Evolutionary conservation across 805 yeast species (phyloP).

Genomic region (Kazachstania martiniae): DNA sequence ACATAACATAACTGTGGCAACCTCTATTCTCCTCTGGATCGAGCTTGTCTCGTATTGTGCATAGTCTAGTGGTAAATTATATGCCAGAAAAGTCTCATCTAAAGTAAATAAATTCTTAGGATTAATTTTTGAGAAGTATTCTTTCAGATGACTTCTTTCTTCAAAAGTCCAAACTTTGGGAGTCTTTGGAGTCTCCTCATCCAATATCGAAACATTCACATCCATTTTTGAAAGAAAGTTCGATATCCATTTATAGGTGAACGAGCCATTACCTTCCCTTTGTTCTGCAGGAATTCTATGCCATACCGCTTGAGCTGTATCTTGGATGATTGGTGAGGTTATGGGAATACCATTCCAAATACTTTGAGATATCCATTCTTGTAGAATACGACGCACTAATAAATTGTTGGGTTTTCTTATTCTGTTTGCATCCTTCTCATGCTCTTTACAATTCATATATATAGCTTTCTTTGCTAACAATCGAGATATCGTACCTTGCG

Average conservation of each 20-base stretch:
- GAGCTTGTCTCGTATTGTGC: conserved; percentile 34
- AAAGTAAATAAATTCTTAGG: conserved; percentile 46
- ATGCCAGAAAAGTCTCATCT: conserved; percentile 51
- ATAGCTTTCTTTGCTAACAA: conserved; percentile 46
- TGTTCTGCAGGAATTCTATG: conserved; percentile 41
- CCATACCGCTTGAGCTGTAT: conserved; percentile 57
- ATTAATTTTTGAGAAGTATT: conserved; percentile 34
- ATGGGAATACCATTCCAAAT: conserved; percentile 58
- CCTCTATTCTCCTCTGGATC: conserved; percentile 29
- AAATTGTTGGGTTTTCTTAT: conserved; percentile 44
- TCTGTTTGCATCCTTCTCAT: conserved; percentile 39
- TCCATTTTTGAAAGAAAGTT: conserved; percentile 39
- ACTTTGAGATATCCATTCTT: conserved; percentile 62
- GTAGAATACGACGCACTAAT: conserved; percentile 43
- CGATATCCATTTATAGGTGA: conserved; percentile 48
- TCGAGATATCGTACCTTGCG: conserved; percentile 58
- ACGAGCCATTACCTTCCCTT: conserved; percentile 56
- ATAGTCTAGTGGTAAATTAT: conserved; percentile 50
- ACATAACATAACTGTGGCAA: conserved; percentile 49
- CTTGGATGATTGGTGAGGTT: conserved; percentile 51
- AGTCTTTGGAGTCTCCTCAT: conserved; percentile 34
- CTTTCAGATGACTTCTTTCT: conserved; percentile 41
- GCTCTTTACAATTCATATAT: conserved; percentile 29
- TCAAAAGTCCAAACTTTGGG: conserved; percentile 52
- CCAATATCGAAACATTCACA: conserved; percentile 38